Base-by-base conservation (phyloP, 1,284 basidiomycete species). In the Naganishia albida region DNA sequence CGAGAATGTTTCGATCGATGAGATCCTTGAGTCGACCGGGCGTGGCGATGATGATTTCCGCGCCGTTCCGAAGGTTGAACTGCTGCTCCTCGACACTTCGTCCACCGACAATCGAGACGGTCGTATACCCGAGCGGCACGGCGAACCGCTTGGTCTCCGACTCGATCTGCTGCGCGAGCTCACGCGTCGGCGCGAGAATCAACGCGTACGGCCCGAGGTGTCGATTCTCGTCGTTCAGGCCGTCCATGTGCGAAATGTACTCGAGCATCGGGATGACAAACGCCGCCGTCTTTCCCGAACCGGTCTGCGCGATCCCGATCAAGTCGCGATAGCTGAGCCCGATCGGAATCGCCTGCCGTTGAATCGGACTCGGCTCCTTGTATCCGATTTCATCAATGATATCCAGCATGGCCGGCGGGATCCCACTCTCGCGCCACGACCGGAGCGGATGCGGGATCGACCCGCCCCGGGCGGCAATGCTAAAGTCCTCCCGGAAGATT, bases 231-330 rank as follows among this genome's bases (percentile, higher is more conserved):
- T 98, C 95, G 57, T 86, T 86, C 70, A 99, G 86, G 1, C 85
- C 85, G 18, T 93, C 90, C 52, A 98, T 82, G 62, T 85, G 85
- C 28, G 87, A 87, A 72, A 99, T 98, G 81, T 97, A 98, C 34
- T 91, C 83, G 54, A 99, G 84, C 91, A 99, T 95, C 20, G 95
- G 95, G 62, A 99, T 95, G 67, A 98, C 93, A 79, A 98, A 99
- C 2, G 94, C 93, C n/a, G 94, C 95, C 16, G 95, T 99, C 83
- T 99, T 99, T 76, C 95, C 95, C 71, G 95, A 98, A 83, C 93
- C 91, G 59, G 96, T 99, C 80, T 99, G 95, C 67, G 95, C 96
- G 64, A 99, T 93, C 72, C 95, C 96, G 73, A 99, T 97, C 70
- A 98, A 87, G 77, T 99, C 95, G 56, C 95, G 85, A 74, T 95